phyloP scores from a whole-genome alignment of 768 basidiomycete genomes.

The Lanmaoa rubissima region DNA sequence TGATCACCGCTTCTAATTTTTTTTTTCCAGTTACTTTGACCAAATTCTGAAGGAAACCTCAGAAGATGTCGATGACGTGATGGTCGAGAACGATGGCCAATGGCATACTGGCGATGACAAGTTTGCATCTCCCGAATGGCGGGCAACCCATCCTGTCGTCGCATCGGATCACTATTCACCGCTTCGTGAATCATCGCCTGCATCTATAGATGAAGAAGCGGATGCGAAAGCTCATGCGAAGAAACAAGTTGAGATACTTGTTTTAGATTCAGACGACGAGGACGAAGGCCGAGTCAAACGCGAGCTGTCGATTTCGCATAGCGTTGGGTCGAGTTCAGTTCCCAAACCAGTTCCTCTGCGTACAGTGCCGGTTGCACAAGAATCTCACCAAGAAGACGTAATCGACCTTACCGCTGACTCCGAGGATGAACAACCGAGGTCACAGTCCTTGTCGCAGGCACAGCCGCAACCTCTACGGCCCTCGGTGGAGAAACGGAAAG shows the following conservation, averaged over 20 bases:
- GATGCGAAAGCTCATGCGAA: slow-evolving; percentile 43
- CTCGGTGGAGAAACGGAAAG: slow-evolving; percentile 59
- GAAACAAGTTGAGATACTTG: slow-evolving; percentile 56
- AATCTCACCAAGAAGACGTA: slow-evolving; percentile 47
- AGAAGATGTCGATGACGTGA: slow-evolving; percentile 84
- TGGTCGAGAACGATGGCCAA: slow-evolving; percentile 91
- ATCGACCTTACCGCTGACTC: slow-evolving; percentile 85
- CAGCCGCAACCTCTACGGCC: slow-evolving; percentile 33
- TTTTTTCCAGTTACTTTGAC: slow-evolving; percentile 72
- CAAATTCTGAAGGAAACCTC: slow-evolving; percentile 76
- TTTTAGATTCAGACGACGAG: slow-evolving; percentile 75
- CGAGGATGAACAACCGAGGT: slow-evolving; percentile 61
- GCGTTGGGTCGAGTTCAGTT: slow-evolving; percentile 40
- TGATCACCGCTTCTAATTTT: neutral
- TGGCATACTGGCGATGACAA: slow-evolving; percentile 94
- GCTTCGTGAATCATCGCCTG: slow-evolving; percentile 27
- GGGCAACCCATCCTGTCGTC: slow-evolving; percentile 46
- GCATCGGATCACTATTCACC: slow-evolving; percentile 26
- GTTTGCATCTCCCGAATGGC: slow-evolving; percentile 75
- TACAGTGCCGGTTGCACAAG: slow-evolving; percentile 21
- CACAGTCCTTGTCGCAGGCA: slow-evolving; percentile 19
- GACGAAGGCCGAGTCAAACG: slow-evolving; percentile 74
- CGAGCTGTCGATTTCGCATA: slow-evolving; percentile 67
- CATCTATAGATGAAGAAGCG: slow-evolving; percentile 30
- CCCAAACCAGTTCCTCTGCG: slow-evolving; percentile 26